A percentile compares a stretch with the other conserved stretches of the same genome.
phyloP scores from a whole-genome alignment of 2,329 filamentous ascomycete genomes.

The Epichloe bromicola region DNA sequence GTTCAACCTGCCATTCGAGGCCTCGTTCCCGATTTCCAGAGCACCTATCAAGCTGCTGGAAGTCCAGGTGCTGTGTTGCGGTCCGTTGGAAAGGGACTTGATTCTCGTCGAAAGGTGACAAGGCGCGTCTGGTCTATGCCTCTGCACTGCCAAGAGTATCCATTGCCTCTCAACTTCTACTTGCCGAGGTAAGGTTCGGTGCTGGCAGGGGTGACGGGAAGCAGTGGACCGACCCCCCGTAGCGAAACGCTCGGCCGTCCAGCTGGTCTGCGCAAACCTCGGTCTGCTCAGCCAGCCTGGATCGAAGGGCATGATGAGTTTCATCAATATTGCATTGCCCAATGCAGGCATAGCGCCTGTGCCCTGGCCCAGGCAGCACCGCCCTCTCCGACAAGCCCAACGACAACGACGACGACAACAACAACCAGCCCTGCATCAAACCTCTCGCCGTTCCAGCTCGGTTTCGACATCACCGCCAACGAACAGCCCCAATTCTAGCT shows the following conservation, averaged over 20 bases:
- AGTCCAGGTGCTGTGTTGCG: too few relatives aligned
- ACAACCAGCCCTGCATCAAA: not conserved
- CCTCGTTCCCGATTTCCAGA: too few relatives aligned
- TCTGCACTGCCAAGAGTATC: too few relatives aligned
- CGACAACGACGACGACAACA: conserved; percentile 5
- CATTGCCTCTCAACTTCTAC: too few relatives aligned
- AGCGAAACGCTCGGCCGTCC: not conserved
- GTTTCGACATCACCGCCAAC: conserved; percentile 2
- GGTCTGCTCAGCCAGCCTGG: not conserved
- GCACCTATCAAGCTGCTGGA: too few relatives aligned
- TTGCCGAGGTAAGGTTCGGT: too few relatives aligned
- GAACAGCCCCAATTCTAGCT: not conserved
- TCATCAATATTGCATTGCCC: conserved; percentile 2
- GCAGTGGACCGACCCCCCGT: not conserved
- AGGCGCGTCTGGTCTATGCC: too few relatives aligned
- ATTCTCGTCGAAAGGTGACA: too few relatives aligned
- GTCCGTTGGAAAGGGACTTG: too few relatives aligned
- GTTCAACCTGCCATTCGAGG: too few relatives aligned
- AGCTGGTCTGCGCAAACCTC: not conserved
- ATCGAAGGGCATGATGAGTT: not conserved
- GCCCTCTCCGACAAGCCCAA: not conserved
- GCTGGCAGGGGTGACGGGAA: too few relatives aligned
- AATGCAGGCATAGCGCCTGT: conserved; percentile 17
- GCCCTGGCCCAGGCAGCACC: conserved; percentile 10
- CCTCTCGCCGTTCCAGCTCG: not conserved